phyloP scores from a whole-genome alignment of 768 basidiomycete genomes.

The Lentinula detonsa region DNA sequence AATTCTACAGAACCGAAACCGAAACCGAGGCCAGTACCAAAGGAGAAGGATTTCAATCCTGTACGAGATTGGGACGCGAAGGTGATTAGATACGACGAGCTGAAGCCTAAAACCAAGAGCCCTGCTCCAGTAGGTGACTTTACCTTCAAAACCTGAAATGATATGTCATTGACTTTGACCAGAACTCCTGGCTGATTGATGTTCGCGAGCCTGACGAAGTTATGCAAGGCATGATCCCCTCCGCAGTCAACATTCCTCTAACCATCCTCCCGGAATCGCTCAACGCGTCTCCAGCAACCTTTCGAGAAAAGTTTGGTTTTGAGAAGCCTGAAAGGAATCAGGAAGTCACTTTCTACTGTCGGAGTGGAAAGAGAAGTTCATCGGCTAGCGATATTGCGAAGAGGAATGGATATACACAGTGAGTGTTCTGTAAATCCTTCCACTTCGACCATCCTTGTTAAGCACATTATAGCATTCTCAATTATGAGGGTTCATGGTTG shows the following conservation, averaged over 20 bases:
- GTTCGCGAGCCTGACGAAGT: conserved; percentile 94
- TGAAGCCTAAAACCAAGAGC: conserved; percentile 73
- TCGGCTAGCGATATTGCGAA: conserved; percentile 79
- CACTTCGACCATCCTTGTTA: neutral
- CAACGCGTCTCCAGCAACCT: conserved; percentile 45
- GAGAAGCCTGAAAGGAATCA: conserved; percentile 65
- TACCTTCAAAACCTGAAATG: neutral
- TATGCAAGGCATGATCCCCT: conserved; percentile 87
- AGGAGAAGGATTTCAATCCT: conserved; percentile 28
- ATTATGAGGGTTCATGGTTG: conserved; percentile 85
- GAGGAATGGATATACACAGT: conserved; percentile 80
- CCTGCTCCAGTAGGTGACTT: conserved; percentile 53
- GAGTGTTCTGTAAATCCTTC: conserved; percentile 17
- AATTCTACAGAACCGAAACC: conserved; percentile 15
- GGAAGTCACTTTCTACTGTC: conserved; percentile 85
- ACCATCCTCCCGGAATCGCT: conserved; percentile 68
- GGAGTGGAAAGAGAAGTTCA: conserved; percentile 79
- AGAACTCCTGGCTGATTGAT: conserved; percentile 76
- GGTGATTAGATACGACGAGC: conserved; percentile 68
- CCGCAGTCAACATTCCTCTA: conserved; percentile 85
- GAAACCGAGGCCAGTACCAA: conserved; percentile 19
- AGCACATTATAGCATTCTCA: conserved; percentile 40
- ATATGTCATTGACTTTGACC: conserved; percentile 7
- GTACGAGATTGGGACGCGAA: conserved; percentile 73
- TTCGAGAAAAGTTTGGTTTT: conserved; percentile 64